Conservation (phyloP, 108 stramenopile genomes). For the Cyclostephanos tholiformis region DNA sequence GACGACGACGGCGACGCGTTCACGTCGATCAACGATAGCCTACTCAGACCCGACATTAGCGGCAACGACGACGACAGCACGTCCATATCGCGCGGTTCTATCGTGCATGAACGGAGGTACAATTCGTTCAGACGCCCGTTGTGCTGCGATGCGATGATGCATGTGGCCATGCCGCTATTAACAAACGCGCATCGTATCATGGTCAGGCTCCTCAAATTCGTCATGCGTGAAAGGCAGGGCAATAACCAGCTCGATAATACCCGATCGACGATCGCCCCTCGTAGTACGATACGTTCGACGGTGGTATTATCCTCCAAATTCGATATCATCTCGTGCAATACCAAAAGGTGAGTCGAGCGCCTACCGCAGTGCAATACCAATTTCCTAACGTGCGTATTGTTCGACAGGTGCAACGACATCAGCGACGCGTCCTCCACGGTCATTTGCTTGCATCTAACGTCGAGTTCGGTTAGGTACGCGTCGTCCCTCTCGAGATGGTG, state of each 20-base stretch:
- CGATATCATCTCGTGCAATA: not conserved
- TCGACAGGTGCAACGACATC: not conserved
- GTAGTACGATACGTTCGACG: not conserved
- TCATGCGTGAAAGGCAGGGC: not conserved
- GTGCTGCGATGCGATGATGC: slow-evolving; percentile 11
- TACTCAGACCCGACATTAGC: not conserved
- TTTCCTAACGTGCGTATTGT: not conserved
- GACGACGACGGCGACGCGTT: slow-evolving; percentile 1
- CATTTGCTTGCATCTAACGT: not conserved
- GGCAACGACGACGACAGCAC: slow-evolving; percentile 10
- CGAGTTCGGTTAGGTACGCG: not conserved
- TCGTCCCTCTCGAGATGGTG: not conserved
- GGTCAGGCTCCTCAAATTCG: not conserved
- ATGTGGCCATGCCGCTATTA: not conserved
- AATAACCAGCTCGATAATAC: not conserved
- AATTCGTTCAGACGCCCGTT: not conserved
- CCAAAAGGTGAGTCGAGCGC: not conserved
- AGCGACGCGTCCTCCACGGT: not conserved
- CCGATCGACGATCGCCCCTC: not conserved
- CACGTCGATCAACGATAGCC: slow-evolving; percentile 5
- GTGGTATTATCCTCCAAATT: not conserved
- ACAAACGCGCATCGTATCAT: slow-evolving; percentile 9
- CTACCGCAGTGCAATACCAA: not conserved
- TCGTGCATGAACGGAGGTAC: slow-evolving; percentile 9
- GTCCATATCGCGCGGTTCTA: not conserved